A percentile compares a stretch with the other conserved stretches of the same genome.
Evolutionary conservation across 768 basidiomycete species (phyloP).

Genomic region (Mycena sanguinolenta): DNA sequence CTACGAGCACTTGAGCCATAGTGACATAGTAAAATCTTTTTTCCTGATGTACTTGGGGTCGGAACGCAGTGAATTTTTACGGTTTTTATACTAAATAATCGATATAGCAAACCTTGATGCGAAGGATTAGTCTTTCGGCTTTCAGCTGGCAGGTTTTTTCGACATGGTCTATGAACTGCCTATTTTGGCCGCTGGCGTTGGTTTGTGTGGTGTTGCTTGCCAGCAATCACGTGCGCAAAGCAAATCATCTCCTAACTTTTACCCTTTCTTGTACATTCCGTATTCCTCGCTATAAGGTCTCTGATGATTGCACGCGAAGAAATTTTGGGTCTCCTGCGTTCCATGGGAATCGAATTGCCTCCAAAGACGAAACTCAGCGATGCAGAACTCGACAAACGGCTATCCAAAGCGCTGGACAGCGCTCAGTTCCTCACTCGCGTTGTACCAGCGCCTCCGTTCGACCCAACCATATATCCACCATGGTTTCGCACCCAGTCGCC

Average conservation of each 20-base stretch:
- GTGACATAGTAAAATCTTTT: too few species aligned
- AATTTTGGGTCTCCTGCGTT: constrained; percentile 1
- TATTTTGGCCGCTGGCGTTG: neutral
- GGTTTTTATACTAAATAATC: too few species aligned
- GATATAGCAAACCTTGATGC: too few species aligned
- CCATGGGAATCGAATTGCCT: constrained; percentile 28
- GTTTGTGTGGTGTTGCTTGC: neutral
- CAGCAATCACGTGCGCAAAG: neutral
- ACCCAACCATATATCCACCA: constrained; percentile 13
- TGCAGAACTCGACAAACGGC: constrained; percentile 30
- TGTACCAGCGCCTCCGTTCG: constrained; percentile 18
- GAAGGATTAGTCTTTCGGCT: too few species aligned
- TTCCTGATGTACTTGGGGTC: too few species aligned
- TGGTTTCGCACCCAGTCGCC: constrained; percentile 18
- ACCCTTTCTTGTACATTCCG: too few species aligned
- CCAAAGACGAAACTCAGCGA: constrained; percentile 33
- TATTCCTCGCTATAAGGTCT: too few species aligned
- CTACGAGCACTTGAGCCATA: too few species aligned
- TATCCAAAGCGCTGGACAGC: constrained; percentile 30
- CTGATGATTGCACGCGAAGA: constrained; percentile 18
- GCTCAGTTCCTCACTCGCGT: constrained; percentile 32
- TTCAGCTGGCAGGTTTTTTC: too few species aligned
- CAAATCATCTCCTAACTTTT: neutral
- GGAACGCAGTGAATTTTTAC: too few species aligned
- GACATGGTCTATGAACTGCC: too few species aligned